Conservation (phyloP, 2,329 filamentous ascomycete genomes). For the Sporothrix euskadiensis region DNA sequence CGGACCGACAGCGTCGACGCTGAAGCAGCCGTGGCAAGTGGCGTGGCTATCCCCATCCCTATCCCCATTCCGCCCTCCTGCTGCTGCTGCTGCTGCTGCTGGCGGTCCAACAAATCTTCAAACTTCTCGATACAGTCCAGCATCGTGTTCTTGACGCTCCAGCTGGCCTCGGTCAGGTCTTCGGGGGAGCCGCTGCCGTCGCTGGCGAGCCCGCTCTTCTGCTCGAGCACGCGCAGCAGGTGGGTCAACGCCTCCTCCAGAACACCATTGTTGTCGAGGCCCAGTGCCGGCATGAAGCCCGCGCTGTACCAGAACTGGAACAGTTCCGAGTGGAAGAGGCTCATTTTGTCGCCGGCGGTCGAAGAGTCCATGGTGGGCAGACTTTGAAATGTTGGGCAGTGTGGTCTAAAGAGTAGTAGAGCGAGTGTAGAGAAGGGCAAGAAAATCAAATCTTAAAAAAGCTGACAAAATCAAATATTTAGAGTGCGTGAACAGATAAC, state of each 20-base stretch:
- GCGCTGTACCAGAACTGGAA: slow-evolving; percentile 31
- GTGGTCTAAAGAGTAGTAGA: background rate
- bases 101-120: slow-evolving; percentile 22
- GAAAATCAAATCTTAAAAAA: background rate
- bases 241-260: slow-evolving; percentile 10
- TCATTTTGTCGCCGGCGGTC: background rate
- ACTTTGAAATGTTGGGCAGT: background rate
- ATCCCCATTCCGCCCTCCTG: background rate
- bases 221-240: slow-evolving; percentile 29
- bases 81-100: background rate
- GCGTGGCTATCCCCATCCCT: background rate
- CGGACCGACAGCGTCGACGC: slow-evolving; percentile 25
- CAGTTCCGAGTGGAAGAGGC: slow-evolving; percentile 26
- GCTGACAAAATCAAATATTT: background rate
- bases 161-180: slow-evolving; percentile 24
- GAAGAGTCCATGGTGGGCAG: slow-evolving; percentile 11
- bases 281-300: slow-evolving; percentile 25
- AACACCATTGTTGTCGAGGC: slow-evolving; percentile 21
- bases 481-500: background rate
- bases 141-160: slow-evolving; percentile 29
- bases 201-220: background rate
- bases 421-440: background rate
- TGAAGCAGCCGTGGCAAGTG: background rate
- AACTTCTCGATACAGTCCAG: slow-evolving; percentile 29
- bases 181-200: background rate